phyloP scores from a whole-genome alignment of 257 asterid species.

The Phtheirospermum japonicum region DNA sequence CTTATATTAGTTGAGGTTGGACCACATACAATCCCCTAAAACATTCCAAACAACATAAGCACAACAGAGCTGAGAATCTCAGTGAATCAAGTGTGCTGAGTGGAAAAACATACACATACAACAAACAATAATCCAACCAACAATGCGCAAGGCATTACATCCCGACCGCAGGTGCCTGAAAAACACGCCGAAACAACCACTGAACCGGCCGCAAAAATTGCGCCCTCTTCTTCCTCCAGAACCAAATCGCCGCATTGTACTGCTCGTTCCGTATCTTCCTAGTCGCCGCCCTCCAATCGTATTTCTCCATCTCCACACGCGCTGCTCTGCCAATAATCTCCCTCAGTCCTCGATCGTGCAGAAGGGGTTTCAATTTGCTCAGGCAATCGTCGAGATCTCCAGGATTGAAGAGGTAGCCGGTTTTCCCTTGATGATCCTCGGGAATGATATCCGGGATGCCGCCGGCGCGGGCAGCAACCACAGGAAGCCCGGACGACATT shows the following conservation, averaged over 20 bases:
- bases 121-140: background rate
- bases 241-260: constrained; percentile 89
- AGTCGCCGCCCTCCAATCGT: constrained; percentile 95
- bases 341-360: constrained; percentile 54
- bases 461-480: constrained; percentile 95
- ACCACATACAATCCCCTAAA: no score
- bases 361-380: constrained; percentile 67
- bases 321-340: constrained; percentile 78
- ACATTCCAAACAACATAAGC: no score
- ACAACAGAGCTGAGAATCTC: no score
- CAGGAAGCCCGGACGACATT: constrained; percentile 97
- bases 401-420: constrained; percentile 71
- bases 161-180: constrained; percentile 30
- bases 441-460: constrained; percentile 92
- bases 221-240: constrained; percentile 84
- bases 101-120: no score
- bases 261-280: constrained; percentile 76
- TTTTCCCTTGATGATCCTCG: constrained; percentile 79
- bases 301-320: constrained; percentile 80
- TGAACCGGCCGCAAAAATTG: constrained; percentile 63
- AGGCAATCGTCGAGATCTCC: constrained; percentile 86
- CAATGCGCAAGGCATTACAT: constrained; percentile 15
- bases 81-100: no score
- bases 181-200: constrained; percentile 51
- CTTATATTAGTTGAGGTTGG: no score